Evolutionary conservation across 192 early-diverging fungal genomes (phyloP), one percentile per base, ranked within the genome.

Genomic region (Mortierella alpina): DNA sequence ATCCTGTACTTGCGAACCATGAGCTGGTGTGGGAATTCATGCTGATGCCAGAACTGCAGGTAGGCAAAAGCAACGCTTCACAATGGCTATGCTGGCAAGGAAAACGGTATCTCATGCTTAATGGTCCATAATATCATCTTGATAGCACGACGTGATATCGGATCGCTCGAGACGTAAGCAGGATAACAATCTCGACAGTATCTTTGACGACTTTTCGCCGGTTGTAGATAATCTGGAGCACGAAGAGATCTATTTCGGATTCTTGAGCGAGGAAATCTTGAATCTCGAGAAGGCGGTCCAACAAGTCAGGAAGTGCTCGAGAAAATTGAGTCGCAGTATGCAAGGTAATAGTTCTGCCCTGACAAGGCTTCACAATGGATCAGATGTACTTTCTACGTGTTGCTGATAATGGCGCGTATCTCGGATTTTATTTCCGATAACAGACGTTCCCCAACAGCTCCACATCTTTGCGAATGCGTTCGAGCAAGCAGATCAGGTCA

Each of bases 21-120:
- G 86, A 87, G 47, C 40, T 82, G 23, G 74, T 87, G 3, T 76
- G 79, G 63, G 71, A 82, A 15, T 87, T 87, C 53, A 83, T 87
- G 49, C 68, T 84, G n/a, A 74, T 81, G 60, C 70, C 75, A 4
- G 75, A 78, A 44, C 49, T 86, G 45, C 72, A 86, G 64, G 84
- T 84, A 73, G 65, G 71, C 54, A 41, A 59, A 20, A 66, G 20
- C 42, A 12, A 65, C 31, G 31, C 31, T 31, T 1, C 31, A 31
- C 31, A 31, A 31, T 31, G n/a, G 66, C 18, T 15, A 42, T 12
- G 23, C 17, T 57, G 42, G 47, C 22, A 18, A 39, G 39, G 5
- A 14, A 8, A 1, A 17, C 17, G 17, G 13, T 15, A 1, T 17
- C 50, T 51, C 50, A 51, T 51, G 13, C 31, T 31, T 31, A 31